Conservation (phyloP, 768 basidiomycete species). For the Boletus vermiculosoides region DNA sequence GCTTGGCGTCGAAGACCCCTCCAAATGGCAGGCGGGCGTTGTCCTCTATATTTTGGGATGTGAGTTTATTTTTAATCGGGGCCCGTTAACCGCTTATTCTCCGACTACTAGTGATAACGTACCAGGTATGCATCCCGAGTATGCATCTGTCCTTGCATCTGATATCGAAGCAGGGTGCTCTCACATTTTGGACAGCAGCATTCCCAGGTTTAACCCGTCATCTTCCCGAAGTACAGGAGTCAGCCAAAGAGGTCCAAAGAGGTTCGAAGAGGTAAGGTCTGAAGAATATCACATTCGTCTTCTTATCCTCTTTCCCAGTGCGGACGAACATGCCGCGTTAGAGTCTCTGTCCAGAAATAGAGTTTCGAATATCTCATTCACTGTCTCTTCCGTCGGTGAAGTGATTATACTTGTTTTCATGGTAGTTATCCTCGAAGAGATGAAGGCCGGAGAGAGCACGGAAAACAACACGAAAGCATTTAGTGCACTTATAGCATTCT, state of each 20-base stretch:
- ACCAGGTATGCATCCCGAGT: slow-evolving; percentile 46
- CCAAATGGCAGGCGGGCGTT: slow-evolving; percentile 60
- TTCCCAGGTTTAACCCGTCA: slow-evolving; percentile 74
- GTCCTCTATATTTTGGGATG: slow-evolving; percentile 63
- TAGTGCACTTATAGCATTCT: slow-evolving; percentile 75
- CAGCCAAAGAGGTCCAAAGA: slow-evolving; percentile 37
- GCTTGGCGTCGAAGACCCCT: slow-evolving; percentile 68
- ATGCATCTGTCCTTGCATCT: not conserved
- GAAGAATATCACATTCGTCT: not conserved
- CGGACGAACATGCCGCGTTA: slow-evolving; percentile 50
- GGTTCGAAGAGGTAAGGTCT: slow-evolving; percentile 48
- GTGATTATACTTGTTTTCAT: slow-evolving; percentile 67
- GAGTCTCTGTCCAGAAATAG: slow-evolving; percentile 70
- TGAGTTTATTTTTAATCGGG: slow-evolving; percentile 32
- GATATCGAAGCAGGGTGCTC: slow-evolving; percentile 44
- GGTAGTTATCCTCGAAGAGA: slow-evolving; percentile 69
- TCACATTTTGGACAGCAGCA: slow-evolving; percentile 84
- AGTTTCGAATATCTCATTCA: slow-evolving; percentile 73
- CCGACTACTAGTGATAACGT: slow-evolving; percentile 55
- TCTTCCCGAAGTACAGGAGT: slow-evolving; percentile 64
- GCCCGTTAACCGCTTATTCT: not conserved
- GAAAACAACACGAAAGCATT: slow-evolving; percentile 76
- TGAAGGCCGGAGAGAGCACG: slow-evolving; percentile 57
- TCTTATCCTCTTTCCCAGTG: slow-evolving; percentile 23
- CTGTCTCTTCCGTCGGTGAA: slow-evolving; percentile 68